Percentiles rank a stretch among this genome's conserved stretches.
Conservation (phyloP, 1,284 basidiomycete genomes). For the Moniliophthora roreri region DNA sequence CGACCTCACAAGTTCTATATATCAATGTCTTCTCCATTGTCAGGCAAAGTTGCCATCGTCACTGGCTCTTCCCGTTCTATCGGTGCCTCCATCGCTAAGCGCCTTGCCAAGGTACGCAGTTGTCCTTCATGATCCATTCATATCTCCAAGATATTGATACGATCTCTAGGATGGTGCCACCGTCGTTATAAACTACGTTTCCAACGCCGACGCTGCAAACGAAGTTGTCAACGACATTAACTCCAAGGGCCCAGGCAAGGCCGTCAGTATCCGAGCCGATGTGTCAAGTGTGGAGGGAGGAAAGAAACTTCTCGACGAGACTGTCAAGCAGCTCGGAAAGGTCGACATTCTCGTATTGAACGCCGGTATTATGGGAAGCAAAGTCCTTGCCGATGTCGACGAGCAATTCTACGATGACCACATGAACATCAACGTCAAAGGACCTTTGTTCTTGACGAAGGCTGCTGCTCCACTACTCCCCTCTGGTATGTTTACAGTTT, state of each 20-base stretch:
- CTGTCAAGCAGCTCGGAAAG: constrained; percentile 45
- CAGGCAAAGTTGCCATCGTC: constrained; percentile 53
- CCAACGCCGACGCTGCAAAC: constrained; percentile 40
- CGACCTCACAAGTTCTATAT: background rate
- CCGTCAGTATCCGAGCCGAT: constrained; percentile 51
- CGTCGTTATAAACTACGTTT: constrained; percentile 23
- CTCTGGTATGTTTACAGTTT: constrained; percentile 34
- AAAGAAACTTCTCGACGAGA: constrained; percentile 42
- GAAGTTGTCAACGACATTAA: constrained; percentile 45
- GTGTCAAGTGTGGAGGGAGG: constrained; percentile 46
- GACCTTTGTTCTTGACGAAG: constrained; percentile 55
- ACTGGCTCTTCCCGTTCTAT: constrained; percentile 65
- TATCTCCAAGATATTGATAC: background rate
- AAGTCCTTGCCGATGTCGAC: constrained; percentile 42
- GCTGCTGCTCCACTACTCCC: constrained; percentile 41
- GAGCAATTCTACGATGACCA: constrained; percentile 49
- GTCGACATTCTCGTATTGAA: constrained; percentile 59
- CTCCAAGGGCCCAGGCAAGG: constrained; percentile 40
- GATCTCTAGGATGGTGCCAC: background rate
- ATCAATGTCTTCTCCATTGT: background rate
- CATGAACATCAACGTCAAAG: constrained; percentile 56
- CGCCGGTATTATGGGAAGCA: constrained; percentile 50
- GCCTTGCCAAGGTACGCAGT: constrained; percentile 48
- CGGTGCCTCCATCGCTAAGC: constrained; percentile 52
- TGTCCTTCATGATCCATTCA: background rate